Evolutionary conservation across 73 alveolate species (phyloP).

Genomic region (Blepharisma japonicum): DNA sequence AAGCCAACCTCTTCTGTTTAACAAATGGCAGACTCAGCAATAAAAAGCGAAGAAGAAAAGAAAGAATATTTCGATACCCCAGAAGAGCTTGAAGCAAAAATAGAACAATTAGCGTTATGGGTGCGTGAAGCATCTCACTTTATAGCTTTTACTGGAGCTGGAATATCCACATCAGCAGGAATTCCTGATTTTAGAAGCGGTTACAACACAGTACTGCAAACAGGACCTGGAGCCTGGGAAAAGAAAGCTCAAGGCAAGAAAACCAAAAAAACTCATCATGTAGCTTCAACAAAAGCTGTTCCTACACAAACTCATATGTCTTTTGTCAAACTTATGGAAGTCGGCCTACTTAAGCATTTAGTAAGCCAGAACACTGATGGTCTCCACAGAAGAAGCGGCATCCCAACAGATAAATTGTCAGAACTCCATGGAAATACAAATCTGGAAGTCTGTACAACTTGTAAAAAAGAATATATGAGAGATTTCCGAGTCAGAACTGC

Average conservation of each 20-base stretch:
- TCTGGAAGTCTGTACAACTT: conserved; percentile 60
- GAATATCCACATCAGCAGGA: conserved; percentile 93
- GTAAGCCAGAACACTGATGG: conserved; percentile 93
- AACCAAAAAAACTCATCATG: conserved; percentile 28
- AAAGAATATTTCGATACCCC: conserved; percentile 79
- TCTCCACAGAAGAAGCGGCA: conserved; percentile 90
- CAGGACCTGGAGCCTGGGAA: conserved; percentile 90
- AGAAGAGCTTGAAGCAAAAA: conserved; percentile 65
- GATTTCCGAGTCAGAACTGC: conserved; percentile 83
- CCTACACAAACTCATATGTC: conserved; percentile 82
- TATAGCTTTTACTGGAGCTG: conserved; percentile 94
- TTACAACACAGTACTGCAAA: conserved; percentile 59
- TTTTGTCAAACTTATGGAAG: conserved; percentile 50
- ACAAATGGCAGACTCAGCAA: conserved; percentile 42
- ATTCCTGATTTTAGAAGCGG: conserved; percentile 94
- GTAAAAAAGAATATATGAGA: conserved; percentile 67
- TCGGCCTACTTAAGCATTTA: conserved; percentile 56
- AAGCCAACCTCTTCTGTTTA: not conserved
- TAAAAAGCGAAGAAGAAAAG: conserved; percentile 71
- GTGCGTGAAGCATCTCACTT: conserved; percentile 64
- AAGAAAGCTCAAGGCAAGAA: conserved; percentile 56
- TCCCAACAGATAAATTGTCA: conserved; percentile 65
- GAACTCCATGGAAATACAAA: conserved; percentile 93
- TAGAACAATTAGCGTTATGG: conserved; percentile 60
- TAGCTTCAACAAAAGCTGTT: conserved; percentile 44